These are phyloP conservation scores for Fallopia convolvulus DNA, from an alignment of 148 eudicot genomes.

Conservation along the genomic window DNA sequence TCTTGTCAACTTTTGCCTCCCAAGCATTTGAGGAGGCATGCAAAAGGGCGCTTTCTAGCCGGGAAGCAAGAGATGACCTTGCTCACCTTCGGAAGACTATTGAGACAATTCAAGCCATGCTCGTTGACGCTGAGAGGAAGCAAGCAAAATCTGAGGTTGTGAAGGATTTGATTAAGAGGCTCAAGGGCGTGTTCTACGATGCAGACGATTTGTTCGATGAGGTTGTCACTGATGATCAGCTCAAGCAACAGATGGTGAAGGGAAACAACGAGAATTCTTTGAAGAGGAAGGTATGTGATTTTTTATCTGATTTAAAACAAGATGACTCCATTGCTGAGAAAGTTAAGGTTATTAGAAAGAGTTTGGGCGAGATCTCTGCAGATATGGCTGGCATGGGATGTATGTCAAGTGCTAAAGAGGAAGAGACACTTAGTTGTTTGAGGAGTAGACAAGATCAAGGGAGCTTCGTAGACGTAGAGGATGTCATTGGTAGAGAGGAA, in stretches of 20 bases:
- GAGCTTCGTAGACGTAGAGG: background rate
- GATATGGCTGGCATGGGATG: background rate
- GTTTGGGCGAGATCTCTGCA: background rate
- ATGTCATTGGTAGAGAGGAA: background rate
- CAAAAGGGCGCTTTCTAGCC: too few relatives aligned
- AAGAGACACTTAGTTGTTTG: background rate
- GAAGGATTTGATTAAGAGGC: constrained; percentile 1
- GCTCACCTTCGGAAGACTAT: constrained; percentile 9
- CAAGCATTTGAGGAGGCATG: too few relatives aligned
- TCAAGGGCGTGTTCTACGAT: background rate
- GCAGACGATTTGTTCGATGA: background rate
- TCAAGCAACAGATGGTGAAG: background rate
- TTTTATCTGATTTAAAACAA: background rate
- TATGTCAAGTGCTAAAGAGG: background rate
- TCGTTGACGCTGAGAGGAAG: constrained; percentile 26
- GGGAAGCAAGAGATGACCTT: too few relatives aligned
- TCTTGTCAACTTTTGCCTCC: too few relatives aligned
- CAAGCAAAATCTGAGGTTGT: constrained; percentile 15
- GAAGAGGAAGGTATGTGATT: background rate
- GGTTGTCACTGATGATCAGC: background rate
- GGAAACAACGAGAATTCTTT: background rate
- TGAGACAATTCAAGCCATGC: constrained; percentile 13
- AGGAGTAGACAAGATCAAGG: background rate
- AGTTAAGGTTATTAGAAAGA: background rate
- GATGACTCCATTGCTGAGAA: background rate